Conservation (phyloP, 306 rosid species). For the Begonia loranthoides region DNA sequence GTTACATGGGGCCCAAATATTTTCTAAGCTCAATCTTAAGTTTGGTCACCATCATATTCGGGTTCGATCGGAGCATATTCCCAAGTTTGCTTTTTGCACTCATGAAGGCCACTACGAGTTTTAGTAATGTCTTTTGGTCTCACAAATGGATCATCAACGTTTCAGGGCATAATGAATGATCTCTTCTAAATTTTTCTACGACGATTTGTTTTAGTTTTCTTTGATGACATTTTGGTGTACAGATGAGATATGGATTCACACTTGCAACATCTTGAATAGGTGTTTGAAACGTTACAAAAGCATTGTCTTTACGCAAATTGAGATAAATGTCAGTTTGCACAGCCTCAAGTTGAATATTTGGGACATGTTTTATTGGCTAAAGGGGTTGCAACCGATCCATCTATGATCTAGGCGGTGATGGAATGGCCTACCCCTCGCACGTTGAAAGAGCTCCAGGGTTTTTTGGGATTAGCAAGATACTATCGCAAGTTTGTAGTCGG, state of each 20-base stretch:
- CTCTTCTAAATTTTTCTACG: fast-evolving
- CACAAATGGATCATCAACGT: neutral
- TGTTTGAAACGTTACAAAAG: neutral
- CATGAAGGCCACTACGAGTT: too few species aligned
- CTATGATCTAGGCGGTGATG: neutral
- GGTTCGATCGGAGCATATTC: neutral
- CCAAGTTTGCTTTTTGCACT: neutral
- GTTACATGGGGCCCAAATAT: neutral
- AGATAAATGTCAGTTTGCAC: too few species aligned
- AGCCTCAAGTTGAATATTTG: too few species aligned
- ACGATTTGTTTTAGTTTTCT: neutral
- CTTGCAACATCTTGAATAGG: neutral
- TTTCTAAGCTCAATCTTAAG: neutral
- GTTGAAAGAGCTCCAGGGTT: neutral
- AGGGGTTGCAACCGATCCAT: too few species aligned
- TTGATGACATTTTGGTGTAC: neutral
- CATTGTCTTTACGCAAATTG: too few species aligned
- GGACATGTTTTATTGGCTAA: too few species aligned
- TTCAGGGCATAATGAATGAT: neutral
- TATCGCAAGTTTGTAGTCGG: neutral
- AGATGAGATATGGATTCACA: neutral
- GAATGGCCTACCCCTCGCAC: neutral
- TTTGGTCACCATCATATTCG: neutral
- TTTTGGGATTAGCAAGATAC: neutral
- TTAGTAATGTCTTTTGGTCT: too few species aligned